Evolutionary conservation across 2,329 filamentous ascomycete genomes (phyloP), one percentile per base, ranked within the genome.

Genomic region (Colletotrichum chrysophilum): DNA sequence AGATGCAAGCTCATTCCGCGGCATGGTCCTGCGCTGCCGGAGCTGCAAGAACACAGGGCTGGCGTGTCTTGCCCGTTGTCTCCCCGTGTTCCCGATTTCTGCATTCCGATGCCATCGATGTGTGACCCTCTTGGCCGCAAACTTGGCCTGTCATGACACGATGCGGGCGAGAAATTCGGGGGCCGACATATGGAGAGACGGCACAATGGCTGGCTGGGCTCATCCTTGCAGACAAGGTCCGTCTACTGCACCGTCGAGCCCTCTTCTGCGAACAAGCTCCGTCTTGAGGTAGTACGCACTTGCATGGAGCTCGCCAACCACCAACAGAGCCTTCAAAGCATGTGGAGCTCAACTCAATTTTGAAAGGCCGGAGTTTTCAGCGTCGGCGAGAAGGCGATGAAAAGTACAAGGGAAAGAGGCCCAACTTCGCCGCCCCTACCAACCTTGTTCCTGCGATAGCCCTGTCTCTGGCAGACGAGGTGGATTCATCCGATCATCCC

Each of bases 401-500:
- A 26, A 34, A 61, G 16, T 28, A 21, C 70, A 73, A 68, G 70
- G 69, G 36, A 24, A 32, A 43, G 48, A 28, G 64, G 28, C n/a
- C 43, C 48, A 67, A 52, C 52, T 61, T 62, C 66, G 72, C 62
- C 69, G 61, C 5, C 72, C 64, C 65, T 60, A 58, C 38, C 70
- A 75, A 64, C 43, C 69, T 64, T 72, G 58, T 58, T 58, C 55
- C 56, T 56, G 38, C 12, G 14, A 70, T 55, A 60, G 12, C 30
- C 32, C 21, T 70, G 66, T 65, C 32, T 61, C 56, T 74, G 48
- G 28, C 56, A 69, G 48, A 65, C 70, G 52, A 28, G 48, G 28
- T 75, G 70, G 70, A 69, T 74, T 38, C 58, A 68, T 68, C 58
- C 70, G 70, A 74, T 75, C 69, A 58, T 74, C 64, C 58, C 64